A percentile compares a stretch with the other conserved stretches of the same genome.
phyloP scores from a whole-genome alignment of 306 rosid genomes.

The Prunus mira region DNA sequence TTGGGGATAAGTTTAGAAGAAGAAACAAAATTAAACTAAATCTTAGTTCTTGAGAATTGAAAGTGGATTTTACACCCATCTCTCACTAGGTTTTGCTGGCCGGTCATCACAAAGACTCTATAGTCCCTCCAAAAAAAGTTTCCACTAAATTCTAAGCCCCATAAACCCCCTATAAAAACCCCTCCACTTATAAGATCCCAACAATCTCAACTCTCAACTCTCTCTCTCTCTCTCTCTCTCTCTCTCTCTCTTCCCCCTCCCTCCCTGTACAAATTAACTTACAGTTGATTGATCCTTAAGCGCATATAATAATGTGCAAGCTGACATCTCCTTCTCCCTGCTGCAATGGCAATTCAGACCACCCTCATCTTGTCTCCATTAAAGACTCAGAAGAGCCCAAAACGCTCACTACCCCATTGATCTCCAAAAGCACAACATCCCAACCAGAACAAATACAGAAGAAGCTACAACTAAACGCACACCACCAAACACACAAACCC shows the following conservation, averaged over 20 bases:
- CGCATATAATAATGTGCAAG: slow-evolving; percentile 19
- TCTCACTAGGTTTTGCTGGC: slow-evolving; percentile 7
- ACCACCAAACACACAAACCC: neutral
- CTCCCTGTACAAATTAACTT: neutral
- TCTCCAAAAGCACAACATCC: neutral
- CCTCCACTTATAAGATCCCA: neutral
- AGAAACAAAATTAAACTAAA: neutral
- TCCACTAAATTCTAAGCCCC: slow-evolving; percentile 12
- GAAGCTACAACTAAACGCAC: neutral
- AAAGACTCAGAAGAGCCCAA: slow-evolving; percentile 17
- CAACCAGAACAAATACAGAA: neutral
- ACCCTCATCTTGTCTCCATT: neutral
- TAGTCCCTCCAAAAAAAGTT: slow-evolving; percentile 10
- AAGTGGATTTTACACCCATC: slow-evolving; percentile 25
- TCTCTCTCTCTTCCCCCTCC: slow-evolving; percentile 1
- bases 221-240: slow-evolving; percentile 13
- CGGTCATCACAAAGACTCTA: slow-evolving; percentile 10
- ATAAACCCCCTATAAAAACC: slow-evolving; percentile 39
- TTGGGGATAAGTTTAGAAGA: neutral
- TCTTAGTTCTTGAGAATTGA: slow-evolving; percentile 27
- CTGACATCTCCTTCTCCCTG: slow-evolving; percentile 4
- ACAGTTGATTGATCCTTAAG: neutral
- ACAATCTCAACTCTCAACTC: neutral
- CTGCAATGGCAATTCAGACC: slow-evolving; percentile 20
- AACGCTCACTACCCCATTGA: neutral